phyloP scores from a whole-genome alignment of 805 yeast species.

The Lipomyces yamadae region DNA sequence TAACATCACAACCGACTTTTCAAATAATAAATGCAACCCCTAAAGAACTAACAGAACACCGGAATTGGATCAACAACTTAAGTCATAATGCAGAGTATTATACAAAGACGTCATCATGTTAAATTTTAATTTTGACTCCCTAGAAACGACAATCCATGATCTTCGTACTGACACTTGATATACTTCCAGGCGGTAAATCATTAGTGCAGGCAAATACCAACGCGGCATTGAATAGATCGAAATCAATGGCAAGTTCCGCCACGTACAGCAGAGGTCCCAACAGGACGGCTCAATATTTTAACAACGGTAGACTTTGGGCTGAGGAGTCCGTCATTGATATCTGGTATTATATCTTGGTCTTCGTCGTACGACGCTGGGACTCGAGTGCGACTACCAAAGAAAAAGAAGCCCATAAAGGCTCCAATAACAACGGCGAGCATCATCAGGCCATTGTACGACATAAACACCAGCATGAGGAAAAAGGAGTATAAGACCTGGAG shows the following conservation, averaged over 20 bases:
- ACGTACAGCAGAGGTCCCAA: constrained; percentile 33
- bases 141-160: too few relatives aligned
- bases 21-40: too few relatives aligned
- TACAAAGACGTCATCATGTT: too few relatives aligned
- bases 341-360: constrained; percentile 5
- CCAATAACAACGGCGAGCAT: constrained; percentile 36
- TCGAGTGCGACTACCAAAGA: constrained; percentile 33
- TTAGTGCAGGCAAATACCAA: neutral
- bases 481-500: constrained; percentile 35
- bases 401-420: constrained; percentile 34
- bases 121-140: too few relatives aligned
- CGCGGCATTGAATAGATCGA: too few relatives aligned
- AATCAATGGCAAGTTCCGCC: constrained; percentile 34
- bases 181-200: too few relatives aligned
- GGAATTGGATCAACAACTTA: too few relatives aligned
- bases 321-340: constrained; percentile 13
- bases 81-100: too few relatives aligned
- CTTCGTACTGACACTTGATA: too few relatives aligned
- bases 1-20: too few relatives aligned
- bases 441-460: constrained; percentile 22
- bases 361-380: constrained; percentile 20
- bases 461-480: constrained; percentile 32
- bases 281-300: constrained; percentile 10
- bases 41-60: too few relatives aligned
- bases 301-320: constrained; percentile 9